Percentiles rank a stretch among this genome's conserved stretches.
Evolutionary conservation across 2,329 filamentous ascomycete species (phyloP).

Genomic region (Colletotrichum plurivorum): DNA sequence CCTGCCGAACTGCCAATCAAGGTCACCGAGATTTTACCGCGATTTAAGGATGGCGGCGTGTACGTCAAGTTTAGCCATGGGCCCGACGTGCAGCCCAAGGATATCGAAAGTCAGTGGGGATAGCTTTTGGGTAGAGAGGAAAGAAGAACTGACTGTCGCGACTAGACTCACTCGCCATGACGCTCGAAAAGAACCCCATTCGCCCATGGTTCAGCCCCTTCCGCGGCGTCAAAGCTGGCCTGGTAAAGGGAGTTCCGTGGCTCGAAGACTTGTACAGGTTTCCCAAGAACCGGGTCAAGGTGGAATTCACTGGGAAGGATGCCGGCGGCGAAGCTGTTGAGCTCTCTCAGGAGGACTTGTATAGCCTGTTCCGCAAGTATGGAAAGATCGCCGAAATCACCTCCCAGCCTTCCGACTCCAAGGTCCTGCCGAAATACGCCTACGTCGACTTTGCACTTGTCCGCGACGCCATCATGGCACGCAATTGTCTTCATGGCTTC

Average conservation of each 20-base stretch:
- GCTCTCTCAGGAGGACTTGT: constrained; percentile 87
- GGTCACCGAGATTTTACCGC: constrained; percentile 85
- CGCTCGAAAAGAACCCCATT: constrained; percentile 77
- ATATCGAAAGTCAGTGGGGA: constrained; percentile 57
- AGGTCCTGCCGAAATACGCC: constrained; percentile 84
- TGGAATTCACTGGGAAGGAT: constrained; percentile 85
- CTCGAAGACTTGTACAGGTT: constrained; percentile 91
- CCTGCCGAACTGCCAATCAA: constrained; percentile 74
- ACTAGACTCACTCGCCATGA: constrained; percentile 66
- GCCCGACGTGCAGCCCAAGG: constrained; percentile 52
- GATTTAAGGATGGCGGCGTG: constrained; percentile 91
- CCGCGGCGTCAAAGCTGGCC: constrained; percentile 75
- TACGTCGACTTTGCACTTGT: constrained; percentile 82
- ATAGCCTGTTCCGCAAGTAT: constrained; percentile 89
- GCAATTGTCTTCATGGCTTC: constrained; percentile 93
- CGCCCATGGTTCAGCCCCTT: constrained; percentile 94
- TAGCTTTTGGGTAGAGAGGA: too few species aligned
- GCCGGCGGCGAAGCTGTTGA: constrained; percentile 82
- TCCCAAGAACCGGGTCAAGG: constrained; percentile 80
- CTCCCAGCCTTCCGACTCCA: constrained; percentile 87
- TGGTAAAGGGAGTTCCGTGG: constrained; percentile 91
- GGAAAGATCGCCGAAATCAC: constrained; percentile 91
- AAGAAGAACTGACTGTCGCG: constrained; percentile 20
- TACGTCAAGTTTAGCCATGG: constrained; percentile 86
- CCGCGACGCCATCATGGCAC: constrained; percentile 86